Evolutionary conservation across 1,284 basidiomycete genomes (phyloP).

Genomic region (Cerioporus squamosus): DNA sequence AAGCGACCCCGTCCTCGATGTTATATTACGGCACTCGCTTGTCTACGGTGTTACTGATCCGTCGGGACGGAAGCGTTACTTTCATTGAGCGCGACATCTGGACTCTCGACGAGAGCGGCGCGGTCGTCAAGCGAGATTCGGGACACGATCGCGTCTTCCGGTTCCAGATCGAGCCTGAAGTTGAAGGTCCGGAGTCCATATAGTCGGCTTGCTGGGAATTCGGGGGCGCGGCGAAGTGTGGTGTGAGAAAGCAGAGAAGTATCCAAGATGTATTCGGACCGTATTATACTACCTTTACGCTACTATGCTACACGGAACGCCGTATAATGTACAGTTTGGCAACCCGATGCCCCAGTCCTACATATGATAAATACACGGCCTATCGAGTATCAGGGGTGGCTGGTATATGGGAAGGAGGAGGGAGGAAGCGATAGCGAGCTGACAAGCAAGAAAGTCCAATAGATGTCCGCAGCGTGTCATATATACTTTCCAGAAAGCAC

Average conservation of each 20-base stretch:
- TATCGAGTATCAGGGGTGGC: conserved; percentile 1
- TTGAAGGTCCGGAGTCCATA: conserved; percentile 1
- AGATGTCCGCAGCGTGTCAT: conserved; percentile 4
- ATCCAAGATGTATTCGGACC: conserved; percentile 18
- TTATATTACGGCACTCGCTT: conserved; percentile 71
- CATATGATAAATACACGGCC: conserved; percentile 24
- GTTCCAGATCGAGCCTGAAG: conserved; percentile 48
- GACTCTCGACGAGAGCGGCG: conserved; percentile 44
- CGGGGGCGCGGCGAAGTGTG: conserved; percentile 20
- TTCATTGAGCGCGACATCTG: conserved; percentile 79
- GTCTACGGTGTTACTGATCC: conserved; percentile 72
- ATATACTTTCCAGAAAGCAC: background rate
- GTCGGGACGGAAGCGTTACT: conserved; percentile 58
- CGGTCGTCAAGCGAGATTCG: conserved; percentile 39
- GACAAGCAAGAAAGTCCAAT: conserved; percentile 1
- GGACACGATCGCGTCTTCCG: conserved; percentile 54
- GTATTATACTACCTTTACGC: conserved; percentile 17
- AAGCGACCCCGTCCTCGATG: conserved; percentile 10
- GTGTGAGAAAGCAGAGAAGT: conserved; percentile 19
- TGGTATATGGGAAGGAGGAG: conserved; percentile 14
- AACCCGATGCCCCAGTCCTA: conserved; percentile 14
- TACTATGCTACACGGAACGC: conserved; percentile 27
- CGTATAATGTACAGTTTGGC: conserved; percentile 20
- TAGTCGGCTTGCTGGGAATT: conserved; percentile 8
- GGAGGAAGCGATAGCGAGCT: conserved; percentile 14